Percentiles rank a stretch among this genome's conserved stretches.
Evolutionary conservation across 2,329 filamentous ascomycete species (phyloP).

Genomic region (Podosphaera fusca): DNA sequence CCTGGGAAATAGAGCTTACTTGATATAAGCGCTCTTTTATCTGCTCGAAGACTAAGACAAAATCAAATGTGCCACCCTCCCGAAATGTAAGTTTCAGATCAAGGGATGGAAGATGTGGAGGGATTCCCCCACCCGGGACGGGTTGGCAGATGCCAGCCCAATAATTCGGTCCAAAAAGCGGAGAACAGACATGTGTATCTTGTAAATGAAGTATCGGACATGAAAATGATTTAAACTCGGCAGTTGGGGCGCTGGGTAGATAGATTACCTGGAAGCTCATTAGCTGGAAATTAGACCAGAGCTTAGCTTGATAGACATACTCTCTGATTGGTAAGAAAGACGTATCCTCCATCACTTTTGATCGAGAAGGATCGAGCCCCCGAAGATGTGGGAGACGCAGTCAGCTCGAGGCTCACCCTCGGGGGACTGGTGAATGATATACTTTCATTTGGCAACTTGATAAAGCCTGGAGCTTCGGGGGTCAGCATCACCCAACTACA

Average conservation of each 20-base stretch:
- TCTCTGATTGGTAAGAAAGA: slow-evolving; percentile 68
- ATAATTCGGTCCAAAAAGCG: slow-evolving; percentile 81
- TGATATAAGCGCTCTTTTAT: slow-evolving; percentile 69
- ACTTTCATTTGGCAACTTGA: slow-evolving; percentile 65
- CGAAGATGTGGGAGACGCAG: slow-evolving; percentile 35
- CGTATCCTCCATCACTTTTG: slow-evolving; percentile 50
- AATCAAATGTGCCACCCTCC: slow-evolving; percentile 87
- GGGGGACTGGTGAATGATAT: slow-evolving; percentile 60
- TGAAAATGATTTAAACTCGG: slow-evolving; percentile 59
- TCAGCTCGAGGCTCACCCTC: slow-evolving; percentile 53
- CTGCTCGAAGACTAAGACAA: slow-evolving; percentile 58
- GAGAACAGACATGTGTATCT: slow-evolving; percentile 67
- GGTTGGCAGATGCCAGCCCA: slow-evolving; percentile 67
- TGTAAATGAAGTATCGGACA: slow-evolving; percentile 69
- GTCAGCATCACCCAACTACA: slow-evolving; percentile 81
- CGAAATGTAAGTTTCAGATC: slow-evolving; percentile 78
- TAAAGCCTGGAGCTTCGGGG: slow-evolving; percentile 43
- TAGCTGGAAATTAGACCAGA: slow-evolving; percentile 1
- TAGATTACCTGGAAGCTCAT: slow-evolving; percentile 49
- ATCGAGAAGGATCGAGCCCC: slow-evolving; percentile 40
- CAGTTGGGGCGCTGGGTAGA: slow-evolving; percentile 47
- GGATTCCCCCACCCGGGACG: slow-evolving; percentile 63
- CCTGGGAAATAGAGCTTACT: slow-evolving; percentile 50
- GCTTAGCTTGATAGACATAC: slow-evolving; percentile 26
- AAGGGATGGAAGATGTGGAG: slow-evolving; percentile 45